Evolutionary conservation across 2,329 filamentous ascomycete genomes (phyloP), one percentile per base, ranked within the genome.

Genomic region (Lecanicillium sp.): DNA sequence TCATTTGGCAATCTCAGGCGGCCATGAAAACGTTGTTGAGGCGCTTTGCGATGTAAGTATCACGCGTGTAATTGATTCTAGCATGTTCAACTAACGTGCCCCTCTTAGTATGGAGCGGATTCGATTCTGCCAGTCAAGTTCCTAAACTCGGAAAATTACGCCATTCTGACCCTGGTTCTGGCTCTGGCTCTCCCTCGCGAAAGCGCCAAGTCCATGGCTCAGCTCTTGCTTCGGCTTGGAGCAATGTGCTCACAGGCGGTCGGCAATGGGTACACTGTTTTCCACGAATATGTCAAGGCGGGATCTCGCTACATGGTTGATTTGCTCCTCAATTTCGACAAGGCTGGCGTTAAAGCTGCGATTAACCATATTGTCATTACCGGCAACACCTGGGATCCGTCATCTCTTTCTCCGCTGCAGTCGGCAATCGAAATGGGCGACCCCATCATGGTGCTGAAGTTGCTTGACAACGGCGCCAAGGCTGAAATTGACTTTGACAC

Each of bases 231-330:
- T 20, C 68, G 73, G 33, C 69, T 88, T 2, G 86, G 86, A 1
- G 84, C 84, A 2, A 83, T 81, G 1, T 79, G 72, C 25, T 76
- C 81, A 1, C 86, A 92, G 56, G 85, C 80, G 1, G 85, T 90
- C 47, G 54, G 74, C 27, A 62, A 72, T 8, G 72, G 78, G 4
- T 64, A 69, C 20, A 88, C 84, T 2, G 77, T 74, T 0, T 69
- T 94, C 43, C 76, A 87, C 44, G 75, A 76, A 43, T 75, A 77
- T 39, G 69, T 82, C 1, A 62, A 69, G n/a, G 58, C 65, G 14
- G 64, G 71, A 3, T 68, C 72, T 19, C 43, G 49, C 4, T 61
- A 69, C 10, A 51, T 76, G 9, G 52, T 80, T 3, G 66, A 77
- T 29, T 49, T 60, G 1, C 55, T 81, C 2, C 59, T 68, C 39